Conservation (phyloP, 345 rosid species). For the Raphanus raphanistrum region DNA sequence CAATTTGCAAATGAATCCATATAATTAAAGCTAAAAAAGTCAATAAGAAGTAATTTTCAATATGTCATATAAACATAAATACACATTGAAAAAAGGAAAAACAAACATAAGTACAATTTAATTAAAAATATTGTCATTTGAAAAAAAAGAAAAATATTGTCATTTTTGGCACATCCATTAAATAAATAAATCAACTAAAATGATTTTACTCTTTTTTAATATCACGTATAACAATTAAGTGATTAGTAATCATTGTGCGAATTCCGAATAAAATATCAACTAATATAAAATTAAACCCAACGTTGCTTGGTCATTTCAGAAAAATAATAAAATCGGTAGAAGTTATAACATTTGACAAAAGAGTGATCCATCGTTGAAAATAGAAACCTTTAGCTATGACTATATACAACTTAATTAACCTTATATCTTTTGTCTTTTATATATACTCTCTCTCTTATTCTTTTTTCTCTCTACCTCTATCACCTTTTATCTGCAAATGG, state of each 20-base stretch:
- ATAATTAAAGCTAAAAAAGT: neutral
- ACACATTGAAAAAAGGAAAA: neutral
- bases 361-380: slow-evolving; percentile 43
- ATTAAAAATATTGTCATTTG: neutral
- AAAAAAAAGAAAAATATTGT: too few species aligned
- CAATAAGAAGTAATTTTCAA: neutral
- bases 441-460: neutral
- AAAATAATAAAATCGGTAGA: neutral
- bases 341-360: slow-evolving; percentile 39
- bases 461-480: neutral
- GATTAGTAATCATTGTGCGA: neutral
- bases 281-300: neutral
- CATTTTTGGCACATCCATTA: neutral
- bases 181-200: neutral
- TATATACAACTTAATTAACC: slow-evolving; percentile 24
- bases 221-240: neutral
- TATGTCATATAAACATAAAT: neutral
- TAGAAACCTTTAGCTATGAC: slow-evolving; percentile 39
- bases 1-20: neutral
- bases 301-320: slow-evolving; percentile 9
- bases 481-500: slow-evolving; percentile 49
- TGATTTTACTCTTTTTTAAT: neutral
- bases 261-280: neutral
- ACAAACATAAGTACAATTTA: neutral
- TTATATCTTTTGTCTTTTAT: slow-evolving; percentile 22